A percentile compares a stretch with the other conserved stretches of the same genome.
These are phyloP conservation scores for Smallanthus sonchifolius DNA, from an alignment of 129 eudicot species.

Conservation along the genomic window DNA sequence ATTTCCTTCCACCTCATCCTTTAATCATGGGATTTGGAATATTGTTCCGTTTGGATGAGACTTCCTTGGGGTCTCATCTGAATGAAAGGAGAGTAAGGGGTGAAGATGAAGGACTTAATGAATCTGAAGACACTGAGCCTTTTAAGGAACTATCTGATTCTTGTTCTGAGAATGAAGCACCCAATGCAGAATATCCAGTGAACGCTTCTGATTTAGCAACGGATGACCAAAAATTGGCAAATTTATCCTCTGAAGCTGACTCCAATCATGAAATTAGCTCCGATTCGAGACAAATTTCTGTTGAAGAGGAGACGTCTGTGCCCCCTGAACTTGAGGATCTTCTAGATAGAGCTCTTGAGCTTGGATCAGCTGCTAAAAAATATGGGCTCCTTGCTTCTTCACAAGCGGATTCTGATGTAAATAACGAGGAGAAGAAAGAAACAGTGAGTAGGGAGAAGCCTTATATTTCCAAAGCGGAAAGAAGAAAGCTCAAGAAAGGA, in stretches of 20 bases:
- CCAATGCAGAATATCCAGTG: conserved; percentile 27
- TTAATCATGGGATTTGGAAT: conserved; percentile 92
- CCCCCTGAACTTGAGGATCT: conserved; percentile 73
- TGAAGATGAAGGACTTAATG: conserved; percentile 71
- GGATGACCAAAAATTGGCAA: conserved; percentile 18
- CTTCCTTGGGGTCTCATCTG: conserved; percentile 87
- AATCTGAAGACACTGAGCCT: conserved; percentile 41
- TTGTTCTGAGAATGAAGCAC: conserved; percentile 61
- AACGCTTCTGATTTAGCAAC: conserved; percentile 24
- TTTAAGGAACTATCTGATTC: conserved; percentile 53
- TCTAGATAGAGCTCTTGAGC: conserved; percentile 86
- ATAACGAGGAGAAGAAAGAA: conserved; percentile 35
- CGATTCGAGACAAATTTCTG: conserved; percentile 25
- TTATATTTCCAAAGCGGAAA: conserved; percentile 81
- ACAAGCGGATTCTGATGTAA: conserved; percentile 27
- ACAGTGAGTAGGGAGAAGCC: conserved; percentile 66
- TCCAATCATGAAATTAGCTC: conserved; percentile 20
- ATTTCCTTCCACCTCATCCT: conserved; percentile 95
- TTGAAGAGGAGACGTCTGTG: conserved; percentile 22
- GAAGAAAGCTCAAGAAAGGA: conserved; percentile 88
- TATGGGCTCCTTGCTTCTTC: conserved; percentile 54
- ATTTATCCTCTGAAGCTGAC: conserved; percentile 16
- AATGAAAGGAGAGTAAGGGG: conserved; percentile 97
- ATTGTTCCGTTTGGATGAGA: conserved; percentile 89
- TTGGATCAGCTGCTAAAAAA: conserved; percentile 54